Evolutionary conservation across 352 stramenopile genomes (phyloP).

Genomic region (Phytophthora sp.): DNA sequence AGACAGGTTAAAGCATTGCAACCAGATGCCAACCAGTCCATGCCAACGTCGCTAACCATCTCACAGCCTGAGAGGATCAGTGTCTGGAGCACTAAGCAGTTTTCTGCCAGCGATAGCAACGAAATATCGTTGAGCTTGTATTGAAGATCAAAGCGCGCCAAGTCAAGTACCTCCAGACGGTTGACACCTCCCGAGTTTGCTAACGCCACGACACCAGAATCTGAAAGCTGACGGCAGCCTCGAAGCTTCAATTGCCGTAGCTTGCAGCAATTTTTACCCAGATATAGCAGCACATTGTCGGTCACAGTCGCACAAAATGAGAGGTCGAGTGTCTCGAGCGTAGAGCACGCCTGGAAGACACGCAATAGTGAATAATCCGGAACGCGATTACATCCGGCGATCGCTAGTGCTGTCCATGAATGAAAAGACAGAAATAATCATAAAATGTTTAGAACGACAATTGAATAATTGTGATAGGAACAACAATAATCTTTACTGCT

Average conservation of each 20-base stretch:
- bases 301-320: constrained; percentile 82
- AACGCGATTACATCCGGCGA: constrained; percentile 82
- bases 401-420: constrained; percentile 51
- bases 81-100: constrained; percentile 55
- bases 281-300: constrained; percentile 77
- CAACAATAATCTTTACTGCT: constrained; percentile 15
- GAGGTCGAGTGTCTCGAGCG: constrained; percentile 74
- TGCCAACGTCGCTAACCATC: constrained; percentile 91
- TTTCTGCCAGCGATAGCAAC: constrained; percentile 82
- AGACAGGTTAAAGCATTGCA: constrained; percentile 85
- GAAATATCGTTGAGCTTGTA: constrained; percentile 94
- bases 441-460: neutral
- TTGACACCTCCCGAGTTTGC: constrained; percentile 60
- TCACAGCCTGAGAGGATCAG: constrained; percentile 86
- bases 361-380: constrained; percentile 82
- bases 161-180: constrained; percentile 74
- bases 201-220: constrained; percentile 85
- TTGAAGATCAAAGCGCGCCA: constrained; percentile 87
- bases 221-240: constrained; percentile 88
- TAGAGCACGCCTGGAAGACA: constrained; percentile 75
- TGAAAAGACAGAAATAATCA: neutral
- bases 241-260: constrained; percentile 75
- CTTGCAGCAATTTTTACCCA: constrained; percentile 67
- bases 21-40: constrained; percentile 90
- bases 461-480: neutral